Base-by-base conservation (phyloP, 2,329 filamentous ascomycete genomes). In the Coniochaeta sp. region DNA sequence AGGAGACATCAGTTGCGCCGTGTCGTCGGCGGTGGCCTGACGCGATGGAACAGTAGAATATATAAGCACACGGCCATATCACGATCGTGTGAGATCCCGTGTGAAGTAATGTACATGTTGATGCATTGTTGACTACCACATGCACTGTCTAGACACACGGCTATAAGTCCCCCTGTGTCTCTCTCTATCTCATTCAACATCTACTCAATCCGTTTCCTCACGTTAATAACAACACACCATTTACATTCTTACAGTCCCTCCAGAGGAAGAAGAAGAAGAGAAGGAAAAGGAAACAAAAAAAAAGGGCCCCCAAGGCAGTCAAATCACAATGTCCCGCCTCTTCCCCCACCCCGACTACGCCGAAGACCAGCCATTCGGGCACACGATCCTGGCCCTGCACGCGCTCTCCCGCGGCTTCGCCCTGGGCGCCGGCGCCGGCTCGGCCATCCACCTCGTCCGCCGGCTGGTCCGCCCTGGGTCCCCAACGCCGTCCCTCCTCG, bases 281-380 rank as follows among this genome's bases (percentile, higher is more conserved):
- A n/a, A n/a, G n/a, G n/a, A n/a, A n/a, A n/a, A n/a, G n/a, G n/a
- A n/a, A n/a, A n/a, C n/a, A n/a, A n/a, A n/a, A n/a, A n/a, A n/a
- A n/a, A n/a, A n/a, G n/a, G n/a, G n/a, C 5, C 40, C 40, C 4
- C 17, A 28, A 26, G 6, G 17, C 47, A 28, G 22, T 40, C 22
- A 11, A 36, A 43, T 17, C 61, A 72, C 58, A 58, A 85, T 86
- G 82, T 83, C 81, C 4, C 79, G 79, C 61, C 78, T 81, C 69
- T 79, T 76, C 69, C 82, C 83, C 6, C 83, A 84, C 67, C 61
- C 83, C 5, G 63, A 76, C 58, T 85, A 85, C 69, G 84, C 84
- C 33, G 86, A 89, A 73, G 86, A 89, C 69, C 86, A 89, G 65
- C 79, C 80, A 34, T 73, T 79, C 62, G 67, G 79, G 8, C 74